These are phyloP conservation scores for Yamadazyma jaroonii DNA, from an alignment of 1,139 yeast genomes.

Conservation along the genomic window DNA sequence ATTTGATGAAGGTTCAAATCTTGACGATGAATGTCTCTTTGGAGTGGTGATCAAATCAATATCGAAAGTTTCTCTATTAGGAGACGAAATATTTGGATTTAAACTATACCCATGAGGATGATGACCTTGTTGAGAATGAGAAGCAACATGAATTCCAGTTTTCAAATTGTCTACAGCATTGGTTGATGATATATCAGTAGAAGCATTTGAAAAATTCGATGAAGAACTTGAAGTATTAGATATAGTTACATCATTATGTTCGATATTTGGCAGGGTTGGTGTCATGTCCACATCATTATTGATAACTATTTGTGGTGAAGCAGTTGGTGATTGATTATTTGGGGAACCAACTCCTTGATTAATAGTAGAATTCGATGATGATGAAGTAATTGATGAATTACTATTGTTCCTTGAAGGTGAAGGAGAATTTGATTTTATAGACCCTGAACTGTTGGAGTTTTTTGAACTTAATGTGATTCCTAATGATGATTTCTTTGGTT, in stretches of 20 bases:
- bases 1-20: slow-evolving; percentile 78
- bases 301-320: slow-evolving; percentile 19
- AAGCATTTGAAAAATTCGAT: slow-evolving; percentile 3
- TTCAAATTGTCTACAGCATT: slow-evolving; percentile 13
- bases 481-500: slow-evolving; percentile 12
- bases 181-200: slow-evolving; percentile 5
- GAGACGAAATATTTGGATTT: slow-evolving; percentile 43
- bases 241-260: background rate
- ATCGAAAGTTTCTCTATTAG: slow-evolving; percentile 42
- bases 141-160: slow-evolving; percentile 14
- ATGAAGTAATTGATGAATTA: slow-evolving; percentile 26
- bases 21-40: slow-evolving; percentile 88
- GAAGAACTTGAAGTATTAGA: slow-evolving; percentile 1
- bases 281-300: slow-evolving; percentile 13
- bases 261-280: slow-evolving; percentile 1
- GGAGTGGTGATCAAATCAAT: slow-evolving; percentile 61
- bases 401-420: slow-evolving; percentile 33
- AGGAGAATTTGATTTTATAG: slow-evolving; percentile 29
- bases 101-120: slow-evolving; percentile 31
- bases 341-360: slow-evolving; percentile 10
- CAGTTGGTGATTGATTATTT: slow-evolving; percentile 10
- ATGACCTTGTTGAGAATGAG: slow-evolving; percentile 29
- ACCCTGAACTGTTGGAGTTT: slow-evolving; percentile 10
- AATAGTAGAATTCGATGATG: slow-evolving; percentile 12
- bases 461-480: slow-evolving; percentile 10